phyloP scores from a whole-genome alignment of 2,329 filamentous ascomycete genomes.

The Epichloe festucae region DNA sequence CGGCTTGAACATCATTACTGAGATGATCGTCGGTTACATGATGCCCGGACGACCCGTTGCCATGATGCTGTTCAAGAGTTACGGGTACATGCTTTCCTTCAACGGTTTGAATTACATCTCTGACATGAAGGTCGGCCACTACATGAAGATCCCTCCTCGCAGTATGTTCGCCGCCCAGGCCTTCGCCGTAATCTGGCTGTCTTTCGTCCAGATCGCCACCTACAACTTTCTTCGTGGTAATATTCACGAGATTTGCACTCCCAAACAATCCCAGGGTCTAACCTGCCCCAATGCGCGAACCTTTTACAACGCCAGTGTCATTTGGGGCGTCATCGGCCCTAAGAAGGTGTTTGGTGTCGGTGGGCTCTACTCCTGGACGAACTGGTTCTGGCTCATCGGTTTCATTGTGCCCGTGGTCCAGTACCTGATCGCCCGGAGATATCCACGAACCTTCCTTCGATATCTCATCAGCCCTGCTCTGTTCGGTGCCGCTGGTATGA shows the following conservation, averaged over 20 bases:
- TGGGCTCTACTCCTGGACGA: constrained; percentile 32
- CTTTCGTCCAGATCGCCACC: constrained; percentile 23
- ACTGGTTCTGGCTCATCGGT: constrained; percentile 45
- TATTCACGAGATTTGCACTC: constrained; percentile 39
- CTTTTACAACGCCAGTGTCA: constrained; percentile 47
- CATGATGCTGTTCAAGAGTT: constrained; percentile 37
- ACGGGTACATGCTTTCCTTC: constrained; percentile 31
- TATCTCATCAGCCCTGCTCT: constrained; percentile 41
- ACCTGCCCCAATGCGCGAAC: constrained; percentile 44
- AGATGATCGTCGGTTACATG: constrained; percentile 37
- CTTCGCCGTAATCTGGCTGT: constrained; percentile 27
- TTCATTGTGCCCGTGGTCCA: constrained; percentile 33
- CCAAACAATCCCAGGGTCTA: constrained; percentile 34
- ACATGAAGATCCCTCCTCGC: constrained; percentile 40
- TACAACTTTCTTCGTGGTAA: constrained; percentile 30
- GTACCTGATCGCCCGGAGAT: constrained; percentile 33
- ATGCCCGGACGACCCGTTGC: constrained; percentile 33
- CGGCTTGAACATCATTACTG: constrained; percentile 34
- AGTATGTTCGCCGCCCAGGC: constrained; percentile 33
- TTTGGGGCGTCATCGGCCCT: constrained; percentile 47
- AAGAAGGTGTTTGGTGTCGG: constrained; percentile 21
- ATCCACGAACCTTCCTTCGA: constrained; percentile 30
- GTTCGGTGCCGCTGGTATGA: constrained; percentile 35
- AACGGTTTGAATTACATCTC: constrained; percentile 34
- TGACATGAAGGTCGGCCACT: constrained; percentile 39